Base-by-base conservation (phyloP, 805 yeast species). In the Candida morakotiae region DNA sequence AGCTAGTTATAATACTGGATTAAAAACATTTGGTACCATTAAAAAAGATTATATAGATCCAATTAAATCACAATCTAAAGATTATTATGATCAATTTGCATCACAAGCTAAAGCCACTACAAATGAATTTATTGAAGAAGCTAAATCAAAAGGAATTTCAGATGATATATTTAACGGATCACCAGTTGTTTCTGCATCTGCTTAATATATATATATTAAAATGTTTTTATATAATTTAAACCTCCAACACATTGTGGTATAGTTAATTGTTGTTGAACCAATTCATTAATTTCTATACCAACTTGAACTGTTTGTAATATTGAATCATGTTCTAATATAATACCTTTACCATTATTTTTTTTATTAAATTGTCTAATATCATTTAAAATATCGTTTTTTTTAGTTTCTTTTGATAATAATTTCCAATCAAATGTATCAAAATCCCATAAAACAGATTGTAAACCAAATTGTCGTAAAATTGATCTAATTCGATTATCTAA, bases 391-490 rank as follows among this genome's bases (percentile, higher is more conserved):
- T 74, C 73, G 1, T 55, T 53, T 38, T 75, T 78, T 38, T 75
- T 78, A 46, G 73, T 71, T n/a, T 39, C 22, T 16, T 67, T 67
- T 2, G 71, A 59, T 26, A 75, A 67, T 53, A 88, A 61, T 55
- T 78, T 77, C 98, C 98, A 91, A 59, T 91, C 98, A 61, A 81
- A 81, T 0, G 96, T 78, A 59, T 91, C 98, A 51, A 73, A 77
- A 54, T 87, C 93, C 98, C 98, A 91, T 23, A 91, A 60, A 18
- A 84, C 96, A 4, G 85, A 78, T 51, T 82, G 87, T 71, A 91
- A 74, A 0, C 96, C 96, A 58, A 91, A 83, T 59, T 82, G 85
- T 37, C 89, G 67, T 11, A 87, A 74, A 38, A 91, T 85, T 2
- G 80, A 64, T 40, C 98, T 67, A 1, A 91, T 83, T 37, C 98